Evolutionary conservation across 192 early-diverging fungal species (phyloP).

Genomic region (Gonapodya prolifera): DNA sequence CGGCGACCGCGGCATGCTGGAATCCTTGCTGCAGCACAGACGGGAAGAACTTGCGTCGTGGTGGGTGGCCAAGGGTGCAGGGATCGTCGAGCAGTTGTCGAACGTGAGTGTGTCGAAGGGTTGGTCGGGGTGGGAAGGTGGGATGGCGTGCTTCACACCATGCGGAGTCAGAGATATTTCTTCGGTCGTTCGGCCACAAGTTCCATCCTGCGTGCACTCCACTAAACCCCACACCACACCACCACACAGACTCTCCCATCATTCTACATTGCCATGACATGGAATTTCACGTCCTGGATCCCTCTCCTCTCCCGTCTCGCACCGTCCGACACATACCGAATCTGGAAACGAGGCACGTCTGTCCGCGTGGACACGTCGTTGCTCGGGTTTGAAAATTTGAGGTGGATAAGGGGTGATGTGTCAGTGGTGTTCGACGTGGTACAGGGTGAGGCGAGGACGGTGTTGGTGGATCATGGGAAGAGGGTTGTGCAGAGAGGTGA

Average conservation of each 20-base stretch:
- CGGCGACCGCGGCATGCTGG: slow-evolving; percentile 15
- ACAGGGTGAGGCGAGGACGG: neutral
- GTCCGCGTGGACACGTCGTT: slow-evolving; percentile 38
- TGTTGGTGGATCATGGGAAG: slow-evolving; percentile 6
- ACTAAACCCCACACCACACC: no score
- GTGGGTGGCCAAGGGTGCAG: slow-evolving; percentile 17
- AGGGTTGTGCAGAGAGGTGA: slow-evolving; percentile 8
- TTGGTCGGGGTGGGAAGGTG: neutral
- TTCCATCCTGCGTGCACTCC: no score
- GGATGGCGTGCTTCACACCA: no score
- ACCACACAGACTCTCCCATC: slow-evolving; percentile 21
- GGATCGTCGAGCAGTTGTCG: slow-evolving; percentile 13
- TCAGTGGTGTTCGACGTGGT: slow-evolving; percentile 26
- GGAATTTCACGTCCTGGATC: slow-evolving; percentile 23
- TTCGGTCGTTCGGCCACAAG: no score
- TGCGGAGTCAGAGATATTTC: no score
- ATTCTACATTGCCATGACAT: slow-evolving; percentile 33
- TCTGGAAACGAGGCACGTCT: slow-evolving; percentile 13
- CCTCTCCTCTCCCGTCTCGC: slow-evolving; percentile 30
- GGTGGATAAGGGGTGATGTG: slow-evolving; percentile 35
- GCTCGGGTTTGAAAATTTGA: slow-evolving; percentile 37
- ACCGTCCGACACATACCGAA: slow-evolving; percentile 24
- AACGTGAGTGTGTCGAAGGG: slow-evolving; percentile 6
- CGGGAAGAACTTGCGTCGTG: slow-evolving; percentile 20
- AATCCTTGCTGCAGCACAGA: slow-evolving; percentile 10